Evolutionary conservation across 306 rosid species (phyloP), one percentile per base, ranked within the genome.

Genomic region (Vachellia pachyceras): DNA sequence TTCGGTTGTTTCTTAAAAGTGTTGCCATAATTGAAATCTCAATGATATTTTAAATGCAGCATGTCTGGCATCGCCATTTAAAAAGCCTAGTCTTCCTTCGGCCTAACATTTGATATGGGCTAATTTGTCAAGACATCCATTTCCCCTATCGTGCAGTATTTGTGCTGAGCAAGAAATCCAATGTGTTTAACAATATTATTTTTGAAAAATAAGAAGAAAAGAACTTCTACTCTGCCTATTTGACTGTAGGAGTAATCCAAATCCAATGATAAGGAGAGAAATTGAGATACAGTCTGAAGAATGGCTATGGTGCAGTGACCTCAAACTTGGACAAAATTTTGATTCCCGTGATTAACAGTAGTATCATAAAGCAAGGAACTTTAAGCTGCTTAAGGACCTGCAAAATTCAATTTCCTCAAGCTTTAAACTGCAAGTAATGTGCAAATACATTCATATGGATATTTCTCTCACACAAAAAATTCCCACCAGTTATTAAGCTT

Each of bases 381-480:
- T 60, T 25, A 25, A 33, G 69, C 15, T 10, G 41, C 69, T 37
- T 3, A 67, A 39, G 47, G 72, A 10, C 50, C 29, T 17, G 45
- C 46, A 73, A 35, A 33, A 42, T 49, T 23, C 39, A 69, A 42
- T 42, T 5, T 20, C 73, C 1, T 69, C 74, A 22, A 69, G 55
- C 37, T 69, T 69, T 20, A 69, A 40, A 69, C 54, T 41, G 18
- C 52, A 41, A 40, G 73, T n/a, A 36, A 42, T n/a, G 5, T 73
- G 50, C 47, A 73, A 60, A 36, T 73, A 73, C 77, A 52, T 5
- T 20, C 11, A n/a, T n/a, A 50, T 35, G 5, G 23, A 54, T 73
- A 45, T 54, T n/a, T 39, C 49, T 74, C n/a, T n/a, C n/a, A n/a
- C n/a, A n/a, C n/a, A n/a, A 54, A 4, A 35, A 52, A 52, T 52